Evolutionary conservation across 441 rosid species (phyloP).

Genomic region (Corymbia citriodora): DNA sequence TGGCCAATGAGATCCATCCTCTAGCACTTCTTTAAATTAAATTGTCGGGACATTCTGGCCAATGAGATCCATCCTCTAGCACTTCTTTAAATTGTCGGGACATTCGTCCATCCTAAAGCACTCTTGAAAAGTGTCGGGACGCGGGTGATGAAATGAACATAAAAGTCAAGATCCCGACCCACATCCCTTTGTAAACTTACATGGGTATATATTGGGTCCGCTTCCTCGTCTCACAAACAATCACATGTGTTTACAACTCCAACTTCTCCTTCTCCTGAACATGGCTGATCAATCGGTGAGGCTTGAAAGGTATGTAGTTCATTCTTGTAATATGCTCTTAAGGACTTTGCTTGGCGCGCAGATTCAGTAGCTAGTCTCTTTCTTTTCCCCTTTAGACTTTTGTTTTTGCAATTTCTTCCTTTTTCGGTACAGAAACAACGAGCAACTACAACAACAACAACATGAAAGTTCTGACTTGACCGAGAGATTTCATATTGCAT

Average conservation of each 20-base stretch:
- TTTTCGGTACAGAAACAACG: rapidly evolving
- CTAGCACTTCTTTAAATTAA: too few species aligned
- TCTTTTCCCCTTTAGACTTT: too few species aligned
- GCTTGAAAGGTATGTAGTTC: neutral
- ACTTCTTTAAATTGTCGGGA: too few species aligned
- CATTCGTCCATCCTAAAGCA: too few species aligned
- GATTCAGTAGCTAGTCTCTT: too few species aligned
- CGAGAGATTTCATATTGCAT: neutral
- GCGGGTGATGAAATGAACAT: neutral
- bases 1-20: too few species aligned
- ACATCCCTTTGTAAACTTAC: neutral
- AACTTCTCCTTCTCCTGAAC: neutral
- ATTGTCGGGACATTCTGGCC: too few species aligned
- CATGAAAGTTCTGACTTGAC: neutral
- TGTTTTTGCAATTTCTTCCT: neutral
- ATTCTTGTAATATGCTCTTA: neutral
- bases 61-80: too few species aligned
- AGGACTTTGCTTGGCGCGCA: neutral
- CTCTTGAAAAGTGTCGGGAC: too few species aligned
- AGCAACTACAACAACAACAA: neutral
- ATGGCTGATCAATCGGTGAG: neutral
- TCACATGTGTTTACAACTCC: neutral
- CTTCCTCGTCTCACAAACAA: neutral
- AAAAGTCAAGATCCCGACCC: neutral
- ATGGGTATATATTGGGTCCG: neutral